phyloP scores from a whole-genome alignment of 495 filamentous ascomycete genomes.

The Penicillium pancosmium region DNA sequence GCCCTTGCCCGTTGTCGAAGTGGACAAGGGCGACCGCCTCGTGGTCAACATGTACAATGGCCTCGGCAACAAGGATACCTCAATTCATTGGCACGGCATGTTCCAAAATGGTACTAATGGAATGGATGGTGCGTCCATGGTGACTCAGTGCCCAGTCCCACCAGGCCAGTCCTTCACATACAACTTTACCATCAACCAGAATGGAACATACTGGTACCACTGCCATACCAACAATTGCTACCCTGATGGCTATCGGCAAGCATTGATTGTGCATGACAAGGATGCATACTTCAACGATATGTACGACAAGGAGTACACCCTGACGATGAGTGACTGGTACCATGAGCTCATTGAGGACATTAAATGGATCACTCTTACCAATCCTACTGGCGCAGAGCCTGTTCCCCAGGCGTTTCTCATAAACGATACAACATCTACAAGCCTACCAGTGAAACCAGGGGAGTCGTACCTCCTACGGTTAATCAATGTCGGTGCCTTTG shows the following conservation, averaged over 20 bases:
- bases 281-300: slow-evolving; percentile 58
- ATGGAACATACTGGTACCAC: slow-evolving; percentile 85
- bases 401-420: slow-evolving; percentile 56
- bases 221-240: slow-evolving; percentile 71
- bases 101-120: slow-evolving; percentile 67
- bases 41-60: slow-evolving; percentile 74
- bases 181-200: slow-evolving; percentile 77
- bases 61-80: slow-evolving; percentile 69
- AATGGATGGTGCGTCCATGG: slow-evolving; percentile 75
- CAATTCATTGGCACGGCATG: slow-evolving; percentile 81
- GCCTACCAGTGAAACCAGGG: slow-evolving; percentile 64
- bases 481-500: slow-evolving; percentile 75
- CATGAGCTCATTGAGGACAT: slow-evolving; percentile 51
- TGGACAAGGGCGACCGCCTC: slow-evolving; percentile 69
- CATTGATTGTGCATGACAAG: slow-evolving; percentile 72
- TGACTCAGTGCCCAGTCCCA: slow-evolving; percentile 68
- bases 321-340: slow-evolving; percentile 71
- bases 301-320: slow-evolving; percentile 67
- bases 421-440: slow-evolving; percentile 59
- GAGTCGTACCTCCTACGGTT: slow-evolving; percentile 82
- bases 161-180: slow-evolving; percentile 70
- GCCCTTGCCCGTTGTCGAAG: slow-evolving; percentile 71
- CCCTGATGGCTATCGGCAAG: slow-evolving; percentile 73
- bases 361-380: slow-evolving; percentile 49
- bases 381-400: slow-evolving; percentile 57